Conservation (phyloP, 139 green algal genomes). For the Helicosporidium sp. region DNA sequence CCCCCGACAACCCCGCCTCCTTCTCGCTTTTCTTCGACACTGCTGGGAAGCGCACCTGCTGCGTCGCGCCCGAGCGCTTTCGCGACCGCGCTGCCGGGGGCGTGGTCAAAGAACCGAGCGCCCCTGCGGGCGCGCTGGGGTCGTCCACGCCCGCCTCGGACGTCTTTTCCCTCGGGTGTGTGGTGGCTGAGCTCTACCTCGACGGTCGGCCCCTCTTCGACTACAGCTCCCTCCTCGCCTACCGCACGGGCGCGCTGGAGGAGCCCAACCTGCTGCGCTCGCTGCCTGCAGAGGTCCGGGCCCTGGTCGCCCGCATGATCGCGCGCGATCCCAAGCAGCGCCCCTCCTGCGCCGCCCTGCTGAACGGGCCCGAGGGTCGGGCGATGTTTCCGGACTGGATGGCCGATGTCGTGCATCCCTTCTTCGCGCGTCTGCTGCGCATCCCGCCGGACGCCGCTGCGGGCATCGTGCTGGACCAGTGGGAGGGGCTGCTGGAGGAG, state of each 20-base stretch:
- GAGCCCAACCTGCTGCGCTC: conserved; percentile 9
- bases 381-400: conserved; percentile 56
- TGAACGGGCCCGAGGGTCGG: conserved; percentile 25
- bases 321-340: conserved; percentile 49
- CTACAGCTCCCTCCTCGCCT: conserved; percentile 33
- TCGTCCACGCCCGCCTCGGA: conserved; percentile 38
- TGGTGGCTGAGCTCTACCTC: conserved; percentile 82
- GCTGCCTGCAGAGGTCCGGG: conserved; percentile 23
- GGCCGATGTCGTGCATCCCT: conserved; percentile 34
- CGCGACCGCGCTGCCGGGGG: not conserved
- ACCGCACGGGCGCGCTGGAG: conserved; percentile 27
- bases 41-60: conserved; percentile 63
- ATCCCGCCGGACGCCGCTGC: conserved; percentile 43
- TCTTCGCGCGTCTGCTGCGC: conserved; percentile 37
- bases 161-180: conserved; percentile 83
- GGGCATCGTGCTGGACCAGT: conserved; percentile 4
- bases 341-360: conserved; percentile 44
- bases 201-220: conserved; percentile 61
- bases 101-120: not conserved
- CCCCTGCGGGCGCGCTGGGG: not conserved
- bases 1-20: conserved; percentile 85
- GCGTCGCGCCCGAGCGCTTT: conserved; percentile 84
- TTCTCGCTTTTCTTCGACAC: conserved; percentile 98
- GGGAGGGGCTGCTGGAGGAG: not conserved
- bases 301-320: conserved; percentile 75